These are phyloP conservation scores for Starmerella sirachaensis DNA, from an alignment of 805 yeast genomes.

Conservation along the genomic window DNA sequence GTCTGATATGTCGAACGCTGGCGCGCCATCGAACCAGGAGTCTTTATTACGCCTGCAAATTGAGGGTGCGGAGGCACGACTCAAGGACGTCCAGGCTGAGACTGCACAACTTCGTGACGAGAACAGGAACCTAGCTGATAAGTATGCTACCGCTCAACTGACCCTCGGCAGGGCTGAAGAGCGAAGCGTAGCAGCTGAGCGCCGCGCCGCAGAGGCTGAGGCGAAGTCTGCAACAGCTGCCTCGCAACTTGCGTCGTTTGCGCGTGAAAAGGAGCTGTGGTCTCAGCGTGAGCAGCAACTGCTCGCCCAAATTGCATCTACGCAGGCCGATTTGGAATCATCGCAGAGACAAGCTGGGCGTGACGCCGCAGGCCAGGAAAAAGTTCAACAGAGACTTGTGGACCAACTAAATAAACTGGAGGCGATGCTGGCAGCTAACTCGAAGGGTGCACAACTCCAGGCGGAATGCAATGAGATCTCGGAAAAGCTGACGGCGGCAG, in stretches of 20 bases:
- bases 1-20: too few species aligned
- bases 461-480: too few species aligned
- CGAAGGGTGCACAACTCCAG: too few species aligned
- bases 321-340: constrained; percentile 1
- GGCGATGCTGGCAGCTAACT: constrained; percentile 15
- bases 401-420: too few species aligned
- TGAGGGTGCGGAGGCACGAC: constrained; percentile 21
- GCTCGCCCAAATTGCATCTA: constrained; percentile 8
- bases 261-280: constrained; percentile 2
- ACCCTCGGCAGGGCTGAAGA: constrained; percentile 8
- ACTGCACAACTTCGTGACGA: constrained; percentile 24
- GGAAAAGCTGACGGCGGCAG: constrained; percentile 14
- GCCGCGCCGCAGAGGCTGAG: constrained; percentile 10
- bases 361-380: too few species aligned
- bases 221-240: constrained; percentile 8
- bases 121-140: background rate
- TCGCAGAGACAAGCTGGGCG: too few species aligned
- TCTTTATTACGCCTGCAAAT: constrained; percentile 19
- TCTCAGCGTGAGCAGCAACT: constrained; percentile 12
- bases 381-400: too few species aligned
- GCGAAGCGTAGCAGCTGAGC: background rate
- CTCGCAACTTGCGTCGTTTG: background rate
- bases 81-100: constrained; percentile 27
- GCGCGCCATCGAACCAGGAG: too few species aligned
- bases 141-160: constrained; percentile 1